Percentiles rank a stretch among this genome's conserved stretches.
phyloP scores from a whole-genome alignment of 768 basidiomycete genomes.

The Lanmaoa pseudosensibilis region DNA sequence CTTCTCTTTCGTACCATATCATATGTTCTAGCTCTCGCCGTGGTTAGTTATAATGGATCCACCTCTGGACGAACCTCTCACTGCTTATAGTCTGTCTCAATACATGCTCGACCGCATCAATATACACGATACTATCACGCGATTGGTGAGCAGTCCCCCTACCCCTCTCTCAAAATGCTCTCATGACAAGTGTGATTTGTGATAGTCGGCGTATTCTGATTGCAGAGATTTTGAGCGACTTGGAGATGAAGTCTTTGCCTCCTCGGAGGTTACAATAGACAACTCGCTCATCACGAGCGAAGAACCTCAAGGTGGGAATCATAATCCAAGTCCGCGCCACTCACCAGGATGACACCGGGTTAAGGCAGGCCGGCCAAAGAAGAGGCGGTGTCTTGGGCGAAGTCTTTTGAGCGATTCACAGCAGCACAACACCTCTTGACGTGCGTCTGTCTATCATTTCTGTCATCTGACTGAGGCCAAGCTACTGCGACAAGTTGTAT shows the following conservation, averaged over 20 bases:
- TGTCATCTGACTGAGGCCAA: not conserved
- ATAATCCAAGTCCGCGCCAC: not conserved
- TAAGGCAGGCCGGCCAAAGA: conserved; percentile 17
- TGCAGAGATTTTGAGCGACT: conserved; percentile 29
- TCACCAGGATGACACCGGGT: conserved; percentile 4
- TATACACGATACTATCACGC: conserved; percentile 29
- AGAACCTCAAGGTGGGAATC: conserved; percentile 16
- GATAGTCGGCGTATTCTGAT: conserved; percentile 25
- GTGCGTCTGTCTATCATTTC: conserved; percentile 7
- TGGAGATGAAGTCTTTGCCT: conserved; percentile 28
- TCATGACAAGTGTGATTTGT: not conserved
- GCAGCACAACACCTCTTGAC: conserved; percentile 27
- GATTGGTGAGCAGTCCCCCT: conserved; percentile 19
- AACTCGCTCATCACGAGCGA: conserved; percentile 22
- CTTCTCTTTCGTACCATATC: not conserved
- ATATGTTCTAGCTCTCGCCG: not conserved
- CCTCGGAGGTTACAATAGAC: conserved; percentile 22
- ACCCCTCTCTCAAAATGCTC: not conserved
- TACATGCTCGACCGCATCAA: conserved; percentile 28
- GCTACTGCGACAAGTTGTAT: conserved; percentile 13
- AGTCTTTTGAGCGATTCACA: conserved; percentile 22
- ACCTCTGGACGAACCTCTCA: conserved; percentile 5
- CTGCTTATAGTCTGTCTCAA: conserved; percentile 20
- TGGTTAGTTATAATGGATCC: conserved; percentile 6
- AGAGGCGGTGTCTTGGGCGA: conserved; percentile 24